Evolutionary conservation across 495 filamentous ascomycete species (phyloP).

Genomic region (Penicillium paxilli): DNA sequence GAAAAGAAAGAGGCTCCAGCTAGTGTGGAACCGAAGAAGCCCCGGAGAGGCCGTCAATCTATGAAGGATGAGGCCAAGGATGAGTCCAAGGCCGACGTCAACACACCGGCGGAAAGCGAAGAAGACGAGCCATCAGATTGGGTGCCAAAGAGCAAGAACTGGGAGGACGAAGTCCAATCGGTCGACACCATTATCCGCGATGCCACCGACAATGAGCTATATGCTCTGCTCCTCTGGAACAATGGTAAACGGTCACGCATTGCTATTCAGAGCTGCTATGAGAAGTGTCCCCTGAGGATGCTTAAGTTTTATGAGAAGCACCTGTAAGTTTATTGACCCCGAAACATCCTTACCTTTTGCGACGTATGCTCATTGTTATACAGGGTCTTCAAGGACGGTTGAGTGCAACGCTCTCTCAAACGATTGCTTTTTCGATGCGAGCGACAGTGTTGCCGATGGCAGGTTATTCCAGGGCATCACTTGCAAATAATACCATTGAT

Average conservation of each 20-base stretch:
- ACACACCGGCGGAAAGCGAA: conserved; percentile 12
- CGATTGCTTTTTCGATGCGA: not conserved
- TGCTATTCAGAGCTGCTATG: conserved; percentile 38
- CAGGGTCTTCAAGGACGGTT: conserved; percentile 41
- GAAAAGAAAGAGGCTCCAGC: conserved; percentile 27
- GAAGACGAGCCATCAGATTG: conserved; percentile 30
- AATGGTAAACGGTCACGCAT: conserved; percentile 46
- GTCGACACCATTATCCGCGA: conserved; percentile 61
- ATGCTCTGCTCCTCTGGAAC: conserved; percentile 58
- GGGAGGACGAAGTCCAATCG: conserved; percentile 55
- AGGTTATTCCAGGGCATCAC: not conserved
- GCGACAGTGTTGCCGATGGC: not conserved
- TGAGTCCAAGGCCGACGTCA: not conserved
- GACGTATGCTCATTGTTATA: not conserved
- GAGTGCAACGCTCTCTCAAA: not conserved
- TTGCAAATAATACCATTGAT: not conserved
- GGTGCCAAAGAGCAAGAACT: conserved; percentile 52
- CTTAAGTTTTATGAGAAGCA: conserved; percentile 48
- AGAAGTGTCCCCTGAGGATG: conserved; percentile 45
- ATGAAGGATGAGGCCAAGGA: conserved; percentile 18
- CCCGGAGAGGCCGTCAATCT: conserved; percentile 24
- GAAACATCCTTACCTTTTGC: not conserved
- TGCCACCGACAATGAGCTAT: conserved; percentile 32
- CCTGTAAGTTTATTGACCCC: conserved; percentile 31
- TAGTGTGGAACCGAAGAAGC: conserved; percentile 18